These are phyloP conservation scores for Umbelopsis sp. DNA, from an alignment of 192 early-diverging fungal species.

Conservation along the genomic window DNA sequence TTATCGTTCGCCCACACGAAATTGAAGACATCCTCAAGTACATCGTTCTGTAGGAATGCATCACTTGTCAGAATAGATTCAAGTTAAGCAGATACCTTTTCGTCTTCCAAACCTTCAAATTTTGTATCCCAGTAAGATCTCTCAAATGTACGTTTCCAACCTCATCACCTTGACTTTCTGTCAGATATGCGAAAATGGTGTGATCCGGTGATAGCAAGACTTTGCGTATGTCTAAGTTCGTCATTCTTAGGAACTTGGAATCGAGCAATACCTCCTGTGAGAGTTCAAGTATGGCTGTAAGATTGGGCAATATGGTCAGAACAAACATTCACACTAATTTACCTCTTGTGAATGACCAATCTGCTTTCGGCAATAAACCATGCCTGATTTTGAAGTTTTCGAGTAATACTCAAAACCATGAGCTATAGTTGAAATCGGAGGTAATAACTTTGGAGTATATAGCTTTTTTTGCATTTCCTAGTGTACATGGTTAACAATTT, in stretches of 20 bases:
- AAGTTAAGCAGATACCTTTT: neutral
- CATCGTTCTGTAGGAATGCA: constrained; percentile 29
- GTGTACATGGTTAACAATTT: neutral
- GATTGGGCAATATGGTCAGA: neutral
- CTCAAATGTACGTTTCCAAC: constrained; percentile 54
- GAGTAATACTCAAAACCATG: constrained; percentile 60
- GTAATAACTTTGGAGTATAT: constrained; percentile 39
- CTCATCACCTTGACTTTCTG: constrained; percentile 56
- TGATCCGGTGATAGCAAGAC: constrained; percentile 56
- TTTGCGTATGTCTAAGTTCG: constrained; percentile 50
- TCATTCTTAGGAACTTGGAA: constrained; percentile 47
- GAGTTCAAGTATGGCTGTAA: neutral
- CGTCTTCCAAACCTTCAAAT: constrained; percentile 41
- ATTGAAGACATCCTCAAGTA: constrained; percentile 59
- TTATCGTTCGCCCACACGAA: constrained; percentile 71
- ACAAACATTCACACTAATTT: neutral
- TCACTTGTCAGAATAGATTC: neutral
- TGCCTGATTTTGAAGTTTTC: constrained; percentile 46
- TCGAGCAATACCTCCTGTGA: constrained; percentile 56
- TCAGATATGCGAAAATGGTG: constrained; percentile 54
- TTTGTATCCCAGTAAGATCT: constrained; percentile 38
- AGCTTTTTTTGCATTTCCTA: constrained; percentile 59
- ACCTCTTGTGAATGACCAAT: constrained; percentile 47
- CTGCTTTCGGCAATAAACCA: constrained; percentile 52
- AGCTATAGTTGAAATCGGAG: constrained; percentile 49